Evolutionary conservation across 2,329 filamentous ascomycete species (phyloP).

Genomic region (Basipetospora chlamydospora): DNA sequence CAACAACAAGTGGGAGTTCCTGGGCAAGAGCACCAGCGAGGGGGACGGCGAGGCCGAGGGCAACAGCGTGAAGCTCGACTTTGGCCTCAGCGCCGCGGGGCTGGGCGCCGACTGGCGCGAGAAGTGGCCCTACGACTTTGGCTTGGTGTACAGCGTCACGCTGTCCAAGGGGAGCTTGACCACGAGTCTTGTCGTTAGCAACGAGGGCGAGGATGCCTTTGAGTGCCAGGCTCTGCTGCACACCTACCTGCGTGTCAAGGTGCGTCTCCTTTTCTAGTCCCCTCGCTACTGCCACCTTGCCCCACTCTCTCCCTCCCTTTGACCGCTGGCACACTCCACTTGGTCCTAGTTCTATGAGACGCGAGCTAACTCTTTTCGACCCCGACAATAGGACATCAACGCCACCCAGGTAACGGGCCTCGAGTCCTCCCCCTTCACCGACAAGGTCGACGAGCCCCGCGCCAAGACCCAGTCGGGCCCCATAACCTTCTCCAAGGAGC

Average conservation of each 20-base stretch:
- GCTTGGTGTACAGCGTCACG: slow-evolving; percentile 84
- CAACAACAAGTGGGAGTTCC: slow-evolving; percentile 79
- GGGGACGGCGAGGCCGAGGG: slow-evolving; percentile 32
- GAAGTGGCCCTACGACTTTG: slow-evolving; percentile 78
- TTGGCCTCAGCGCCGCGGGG: slow-evolving; percentile 66
- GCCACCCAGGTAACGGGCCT: slow-evolving; percentile 62
- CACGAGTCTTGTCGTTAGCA: slow-evolving; percentile 76
- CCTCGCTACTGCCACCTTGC: not conserved
- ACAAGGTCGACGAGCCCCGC: slow-evolving; percentile 61
- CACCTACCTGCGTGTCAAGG: slow-evolving; percentile 72
- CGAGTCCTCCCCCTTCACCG: slow-evolving; percentile 58
- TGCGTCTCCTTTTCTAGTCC: slow-evolving; percentile 27
- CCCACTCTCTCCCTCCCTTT: not conserved
- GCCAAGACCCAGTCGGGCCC: slow-evolving; percentile 50
- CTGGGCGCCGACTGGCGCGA: slow-evolving; percentile 53
- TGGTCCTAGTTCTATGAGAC: too few relatives aligned
- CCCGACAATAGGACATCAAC: slow-evolving; percentile 53
- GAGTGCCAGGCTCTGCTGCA: slow-evolving; percentile 89
- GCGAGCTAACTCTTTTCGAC: too few relatives aligned
- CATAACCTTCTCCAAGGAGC: slow-evolving; percentile 61
- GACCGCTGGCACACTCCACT: not conserved
- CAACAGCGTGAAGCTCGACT: slow-evolving; percentile 79
- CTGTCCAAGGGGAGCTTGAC: slow-evolving; percentile 59
- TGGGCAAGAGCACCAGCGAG: slow-evolving; percentile 59
- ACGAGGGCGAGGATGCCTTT: slow-evolving; percentile 68